Evolutionary conservation across 1,139 yeast genomes (phyloP), one percentile per base, ranked within the genome.

Genomic region (Debaryomycetaceae sp.): DNA sequence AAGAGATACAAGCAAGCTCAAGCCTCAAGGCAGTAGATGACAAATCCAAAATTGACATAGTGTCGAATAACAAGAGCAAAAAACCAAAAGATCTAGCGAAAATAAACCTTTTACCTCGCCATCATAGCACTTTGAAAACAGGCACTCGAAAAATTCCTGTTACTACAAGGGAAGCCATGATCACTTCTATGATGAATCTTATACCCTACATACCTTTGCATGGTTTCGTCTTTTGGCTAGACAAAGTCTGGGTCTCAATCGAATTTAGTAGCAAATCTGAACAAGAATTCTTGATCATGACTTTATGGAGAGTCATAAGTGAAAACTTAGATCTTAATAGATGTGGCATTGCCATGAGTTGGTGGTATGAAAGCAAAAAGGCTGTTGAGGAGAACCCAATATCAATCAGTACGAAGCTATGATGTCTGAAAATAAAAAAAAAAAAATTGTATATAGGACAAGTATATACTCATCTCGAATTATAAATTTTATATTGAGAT

Each of bases 301-400:
- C 59, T 42, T 51, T 70, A 34, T 72, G 78, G 78, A 64, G 60
- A 41, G 63, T 67, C 1, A 40, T 73, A 13, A 67, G 76, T 45
- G 75, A 70, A 45, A 70, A 69, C 43, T 65, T 80, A 45, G 86
- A 82, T 47, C 65, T 81, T 41, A 78, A 78, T 47, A 65, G 86
- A 46, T 77, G 83, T 4, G 81, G 78, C 39, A 50, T 81, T 31
- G 92, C 83, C 3, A 75, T 81, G 41, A 60, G 64, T 26, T 85
- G 91, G 89, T 85, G 86, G 85, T 80, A 77, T 47, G 59, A 55
- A 34, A 45, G 38, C 2, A 50, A 50, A 37, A 41, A 36, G 19
- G 45, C 53, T 4, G 53, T 62, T 9, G 44, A 48, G 31, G 18
- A 13, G 9, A 22, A 33, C n/a, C 15, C 17, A 30, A n/a, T 30